These are phyloP conservation scores for Neobulgaria alba DNA, from an alignment of 2,329 filamentous ascomycete species.

Conservation along the genomic window DNA sequence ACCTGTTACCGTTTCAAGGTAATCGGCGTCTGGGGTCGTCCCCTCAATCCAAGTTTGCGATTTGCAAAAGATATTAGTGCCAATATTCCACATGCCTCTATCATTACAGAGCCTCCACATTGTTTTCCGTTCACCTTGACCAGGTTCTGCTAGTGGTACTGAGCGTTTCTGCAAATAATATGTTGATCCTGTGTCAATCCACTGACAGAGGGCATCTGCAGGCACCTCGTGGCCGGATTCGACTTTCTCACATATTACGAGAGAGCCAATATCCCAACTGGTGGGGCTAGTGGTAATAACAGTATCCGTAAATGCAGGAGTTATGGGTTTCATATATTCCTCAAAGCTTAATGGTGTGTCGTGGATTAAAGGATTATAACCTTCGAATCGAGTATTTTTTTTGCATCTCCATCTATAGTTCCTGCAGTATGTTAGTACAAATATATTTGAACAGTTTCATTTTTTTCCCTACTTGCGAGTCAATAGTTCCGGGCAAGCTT, in stretches of 20 bases:
- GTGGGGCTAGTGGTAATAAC: background rate
- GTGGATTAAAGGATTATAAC: no score
- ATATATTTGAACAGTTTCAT: no score
- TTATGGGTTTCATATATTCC: no score
- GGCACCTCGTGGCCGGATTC: background rate
- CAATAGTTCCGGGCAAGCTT: no score
- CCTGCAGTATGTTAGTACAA: no score
- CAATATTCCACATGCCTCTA: constrained; percentile 2
- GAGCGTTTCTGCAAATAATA: constrained; percentile 5
- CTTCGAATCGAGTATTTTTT: no score
- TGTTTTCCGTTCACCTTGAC: background rate
- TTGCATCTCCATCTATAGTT: no score
- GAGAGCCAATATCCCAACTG: constrained; percentile 6
- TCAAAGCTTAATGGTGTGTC: no score
- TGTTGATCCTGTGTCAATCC: background rate
- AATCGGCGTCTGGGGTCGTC: constrained; percentile 3
- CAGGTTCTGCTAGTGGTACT: background rate
- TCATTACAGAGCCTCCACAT: no score
- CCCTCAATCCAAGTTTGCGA: constrained; percentile 3
- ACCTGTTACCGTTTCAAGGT: constrained; percentile 5
- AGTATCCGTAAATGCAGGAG: no score
- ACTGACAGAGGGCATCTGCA: constrained; percentile 3
- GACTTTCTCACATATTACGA: constrained; percentile 6
- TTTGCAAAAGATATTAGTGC: constrained; percentile 7
- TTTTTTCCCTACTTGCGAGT: no score